These are phyloP conservation scores for Tuber melanosporum DNA, from an alignment of 495 filamentous ascomycete genomes.

Conservation along the genomic window DNA sequence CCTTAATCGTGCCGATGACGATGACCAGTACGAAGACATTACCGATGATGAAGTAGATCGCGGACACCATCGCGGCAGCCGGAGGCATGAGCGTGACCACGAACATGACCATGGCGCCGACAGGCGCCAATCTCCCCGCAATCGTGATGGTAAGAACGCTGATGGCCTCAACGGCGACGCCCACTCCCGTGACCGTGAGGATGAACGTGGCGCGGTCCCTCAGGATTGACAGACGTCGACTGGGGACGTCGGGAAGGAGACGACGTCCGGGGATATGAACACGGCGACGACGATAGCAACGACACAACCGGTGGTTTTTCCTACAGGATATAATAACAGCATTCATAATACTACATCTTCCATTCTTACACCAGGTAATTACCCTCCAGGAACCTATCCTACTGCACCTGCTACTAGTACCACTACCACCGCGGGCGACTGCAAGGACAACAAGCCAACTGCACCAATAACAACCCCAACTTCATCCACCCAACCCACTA, in stretches of 20 bases:
- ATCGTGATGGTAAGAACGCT: not conserved
- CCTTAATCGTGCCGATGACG: conserved; percentile 46
- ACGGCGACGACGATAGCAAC: not conserved
- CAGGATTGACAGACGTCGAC: conserved; percentile 41
- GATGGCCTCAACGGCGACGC: conserved; percentile 1
- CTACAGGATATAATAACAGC: conserved; percentile 8
- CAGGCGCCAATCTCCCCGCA: conserved; percentile 10
- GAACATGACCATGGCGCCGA: conserved; percentile 6
- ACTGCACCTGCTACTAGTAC: conserved; percentile 6
- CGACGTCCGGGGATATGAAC: conserved; percentile 15
- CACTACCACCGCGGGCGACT: conserved; percentile 4
- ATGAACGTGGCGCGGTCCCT: conserved; percentile 11
- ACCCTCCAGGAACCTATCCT: conserved; percentile 21
- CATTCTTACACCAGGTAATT: conserved; percentile 23
- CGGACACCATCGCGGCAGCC: conserved; percentile 4
- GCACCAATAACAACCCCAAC: not conserved
- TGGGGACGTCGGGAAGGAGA: conserved; percentile 23
- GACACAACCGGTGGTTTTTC: conserved; percentile 15
- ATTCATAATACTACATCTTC: conserved; percentile 19
- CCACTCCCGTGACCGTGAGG: conserved; percentile 16
- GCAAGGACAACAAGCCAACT: conserved; percentile 9
- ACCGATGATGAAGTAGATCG: conserved; percentile 48
- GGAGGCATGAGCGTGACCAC: conserved; percentile 1
- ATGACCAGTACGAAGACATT: conserved; percentile 54
- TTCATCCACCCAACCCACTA: not conserved